These are phyloP conservation scores for Rubus idaeus DNA, from an alignment of 306 rosid genomes.

Conservation along the genomic window DNA sequence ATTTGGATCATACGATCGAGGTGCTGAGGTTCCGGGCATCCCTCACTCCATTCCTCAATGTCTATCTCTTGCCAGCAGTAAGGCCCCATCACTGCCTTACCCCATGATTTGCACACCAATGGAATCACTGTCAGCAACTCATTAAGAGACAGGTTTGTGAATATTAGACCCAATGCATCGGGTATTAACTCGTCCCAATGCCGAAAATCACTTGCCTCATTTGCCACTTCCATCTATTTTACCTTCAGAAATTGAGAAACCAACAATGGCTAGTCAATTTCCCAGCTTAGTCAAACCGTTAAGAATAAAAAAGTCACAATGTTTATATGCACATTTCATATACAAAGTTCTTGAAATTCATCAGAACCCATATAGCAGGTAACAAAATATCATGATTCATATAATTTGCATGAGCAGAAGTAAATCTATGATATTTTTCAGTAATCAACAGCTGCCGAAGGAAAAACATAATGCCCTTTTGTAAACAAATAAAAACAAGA, in stretches of 20 bases:
- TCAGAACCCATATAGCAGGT: background rate
- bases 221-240: slow-evolving; percentile 64
- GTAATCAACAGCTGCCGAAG: background rate
- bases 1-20: slow-evolving; percentile 70
- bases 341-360: background rate
- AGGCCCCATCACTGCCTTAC: slow-evolving; percentile 76
- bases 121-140: slow-evolving; percentile 83
- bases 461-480: background rate
- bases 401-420: background rate
- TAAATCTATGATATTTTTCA: slow-evolving; percentile 4
- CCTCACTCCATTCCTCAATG: slow-evolving; percentile 83
- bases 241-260: slow-evolving; percentile 1
- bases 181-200: slow-evolving; percentile 95
- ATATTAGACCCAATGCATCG: slow-evolving; percentile 84
- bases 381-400: background rate
- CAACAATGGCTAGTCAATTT: slow-evolving; percentile 1
- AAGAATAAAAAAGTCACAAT: background rate
- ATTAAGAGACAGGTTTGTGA: slow-evolving; percentile 68
- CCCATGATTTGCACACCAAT: slow-evolving; percentile 89
- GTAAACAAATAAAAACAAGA: background rate
- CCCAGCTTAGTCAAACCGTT: background rate
- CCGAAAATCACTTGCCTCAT: slow-evolving; percentile 52
- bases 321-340: background rate
- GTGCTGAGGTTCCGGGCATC: slow-evolving; percentile 47
- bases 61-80: slow-evolving; percentile 98